Percentiles rank a stretch among this genome's conserved stretches.
Evolutionary conservation across 2,329 filamentous ascomycete species (phyloP).

Genomic region (Aureobasidium uvarum): DNA sequence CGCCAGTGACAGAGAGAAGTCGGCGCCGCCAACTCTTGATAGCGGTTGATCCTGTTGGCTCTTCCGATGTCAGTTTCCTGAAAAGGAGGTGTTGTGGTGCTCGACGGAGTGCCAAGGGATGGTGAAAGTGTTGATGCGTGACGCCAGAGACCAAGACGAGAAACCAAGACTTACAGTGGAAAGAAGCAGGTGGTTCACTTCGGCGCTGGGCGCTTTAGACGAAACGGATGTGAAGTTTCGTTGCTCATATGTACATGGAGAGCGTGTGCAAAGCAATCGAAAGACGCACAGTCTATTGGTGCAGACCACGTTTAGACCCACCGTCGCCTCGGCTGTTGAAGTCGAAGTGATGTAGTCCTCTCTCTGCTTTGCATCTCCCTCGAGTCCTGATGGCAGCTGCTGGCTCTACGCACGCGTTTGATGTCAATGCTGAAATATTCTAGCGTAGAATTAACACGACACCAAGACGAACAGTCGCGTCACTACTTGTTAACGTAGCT

Average conservation of each 20-base stretch:
- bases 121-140: background rate
- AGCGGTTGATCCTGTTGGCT: background rate
- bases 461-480: background rate
- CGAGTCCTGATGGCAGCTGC: background rate
- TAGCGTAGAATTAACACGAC: background rate
- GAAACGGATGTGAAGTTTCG: background rate
- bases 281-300: background rate
- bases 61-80: background rate
- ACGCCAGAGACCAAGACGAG: background rate
- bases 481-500: background rate
- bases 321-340: constrained; percentile 24
- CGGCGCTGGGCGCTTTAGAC: background rate
- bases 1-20: background rate
- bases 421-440: background rate
- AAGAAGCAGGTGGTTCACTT: background rate
- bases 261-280: background rate
- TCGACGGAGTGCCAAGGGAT: background rate
- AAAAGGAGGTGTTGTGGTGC: background rate
- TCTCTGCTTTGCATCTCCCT: constrained; percentile 3
- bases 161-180: background rate
- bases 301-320: background rate
- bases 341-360: constrained; percentile 16
- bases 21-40: too few relatives aligned
- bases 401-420: background rate
- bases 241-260: background rate